Evolutionary conservation across 2,329 filamentous ascomycete species (phyloP).

Genomic region (Alternaria ventricosa): DNA sequence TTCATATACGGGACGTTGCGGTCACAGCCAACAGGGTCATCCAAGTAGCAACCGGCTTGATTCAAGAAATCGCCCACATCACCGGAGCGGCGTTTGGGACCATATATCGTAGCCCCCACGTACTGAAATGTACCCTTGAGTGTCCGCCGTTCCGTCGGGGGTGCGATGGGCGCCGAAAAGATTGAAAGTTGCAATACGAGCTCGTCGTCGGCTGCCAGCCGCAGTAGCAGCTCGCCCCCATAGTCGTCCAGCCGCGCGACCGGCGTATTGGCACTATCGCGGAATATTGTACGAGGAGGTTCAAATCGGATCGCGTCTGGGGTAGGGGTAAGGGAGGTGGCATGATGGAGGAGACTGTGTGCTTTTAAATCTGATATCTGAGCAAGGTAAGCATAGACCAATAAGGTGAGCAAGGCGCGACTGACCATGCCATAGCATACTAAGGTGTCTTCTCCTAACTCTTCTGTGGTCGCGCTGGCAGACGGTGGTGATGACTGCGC

Average conservation of each 20-base stretch:
- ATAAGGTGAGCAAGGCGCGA: background rate
- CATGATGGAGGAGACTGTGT: background rate
- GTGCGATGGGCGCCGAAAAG: background rate
- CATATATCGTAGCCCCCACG: background rate
- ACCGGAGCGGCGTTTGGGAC: background rate
- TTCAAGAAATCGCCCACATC: background rate
- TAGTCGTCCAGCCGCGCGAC: background rate
- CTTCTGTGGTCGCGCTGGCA: background rate
- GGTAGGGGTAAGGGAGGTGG: background rate
- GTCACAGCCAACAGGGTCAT: slow-evolving; percentile 20
- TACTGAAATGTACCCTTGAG: too few relatives aligned
- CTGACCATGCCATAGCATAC: background rate
- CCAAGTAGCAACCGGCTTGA: slow-evolving; percentile 6
- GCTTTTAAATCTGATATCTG: background rate
- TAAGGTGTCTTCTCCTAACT: fast-evolving
- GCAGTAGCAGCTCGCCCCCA: background rate
- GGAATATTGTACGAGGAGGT: background rate
- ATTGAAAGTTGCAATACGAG: background rate
- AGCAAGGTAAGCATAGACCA: background rate
- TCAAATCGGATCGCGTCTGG: background rate
- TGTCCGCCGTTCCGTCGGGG: background rate
- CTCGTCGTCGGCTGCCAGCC: background rate
- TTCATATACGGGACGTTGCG: slow-evolving; percentile 19
- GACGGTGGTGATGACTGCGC: background rate
- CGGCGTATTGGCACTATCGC: background rate